A percentile compares a stretch with the other conserved stretches of the same genome.
Conservation (phyloP, 345 rosid species). For the Populus ilicifolia region DNA sequence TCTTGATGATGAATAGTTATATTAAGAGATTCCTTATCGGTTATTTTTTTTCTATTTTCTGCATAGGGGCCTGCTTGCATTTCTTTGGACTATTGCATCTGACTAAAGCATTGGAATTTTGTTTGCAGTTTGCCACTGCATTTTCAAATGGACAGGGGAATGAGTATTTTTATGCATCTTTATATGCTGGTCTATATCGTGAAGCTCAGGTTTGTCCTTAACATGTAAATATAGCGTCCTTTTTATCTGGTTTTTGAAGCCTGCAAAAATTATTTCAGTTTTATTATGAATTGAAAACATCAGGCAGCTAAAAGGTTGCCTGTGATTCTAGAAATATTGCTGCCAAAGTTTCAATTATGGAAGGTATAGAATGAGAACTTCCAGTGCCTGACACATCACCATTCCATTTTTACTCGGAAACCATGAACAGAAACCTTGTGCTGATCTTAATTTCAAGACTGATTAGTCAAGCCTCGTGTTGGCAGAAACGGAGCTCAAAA, state of each 20-base stretch:
- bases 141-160: constrained; percentile 50
- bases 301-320: background rate
- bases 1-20: background rate
- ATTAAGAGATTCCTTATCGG: background rate
- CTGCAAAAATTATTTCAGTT: background rate
- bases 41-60: background rate
- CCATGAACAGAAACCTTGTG: background rate
- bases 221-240: background rate
- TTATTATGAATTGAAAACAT: background rate
- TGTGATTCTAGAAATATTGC: background rate
- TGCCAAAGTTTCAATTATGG: background rate
- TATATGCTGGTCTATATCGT: constrained; percentile 74
- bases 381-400: background rate
- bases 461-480: background rate
- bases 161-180: constrained; percentile 67
- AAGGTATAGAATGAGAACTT: background rate
- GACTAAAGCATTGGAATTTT: constrained; percentile 7
- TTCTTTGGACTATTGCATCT: background rate
- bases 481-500: background rate
- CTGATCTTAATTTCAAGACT: background rate
- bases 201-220: constrained; percentile 68
- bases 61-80: background rate
- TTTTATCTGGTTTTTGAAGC: background rate
- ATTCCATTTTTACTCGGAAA: background rate
- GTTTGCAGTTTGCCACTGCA: constrained; percentile 50